These are phyloP conservation scores for Podospora didyma DNA, from an alignment of 495 filamentous ascomycete species.

Conservation along the genomic window DNA sequence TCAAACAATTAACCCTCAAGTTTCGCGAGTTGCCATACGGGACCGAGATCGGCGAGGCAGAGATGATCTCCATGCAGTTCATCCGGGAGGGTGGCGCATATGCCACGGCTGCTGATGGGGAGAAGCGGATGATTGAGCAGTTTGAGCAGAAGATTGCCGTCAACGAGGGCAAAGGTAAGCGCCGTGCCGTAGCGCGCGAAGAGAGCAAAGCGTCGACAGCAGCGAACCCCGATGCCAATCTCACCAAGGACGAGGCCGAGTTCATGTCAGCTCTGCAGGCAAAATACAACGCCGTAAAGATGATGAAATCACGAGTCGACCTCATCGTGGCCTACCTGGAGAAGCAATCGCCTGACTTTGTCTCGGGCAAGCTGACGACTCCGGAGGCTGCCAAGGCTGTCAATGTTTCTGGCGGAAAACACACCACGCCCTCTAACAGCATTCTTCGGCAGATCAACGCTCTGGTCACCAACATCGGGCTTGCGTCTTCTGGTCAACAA, in stretches of 20 bases:
- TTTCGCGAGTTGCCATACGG: conserved; percentile 83
- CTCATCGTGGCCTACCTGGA: conserved; percentile 79
- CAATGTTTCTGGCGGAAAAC: conserved; percentile 35
- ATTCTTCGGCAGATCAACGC: conserved; percentile 65
- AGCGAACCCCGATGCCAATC: conserved; percentile 34
- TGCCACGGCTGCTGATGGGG: conserved; percentile 55
- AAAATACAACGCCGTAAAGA: conserved; percentile 87
- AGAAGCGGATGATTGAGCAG: conserved; percentile 27
- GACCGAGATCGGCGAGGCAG: conserved; percentile 89
- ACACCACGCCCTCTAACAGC: conserved; percentile 55
- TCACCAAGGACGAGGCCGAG: conserved; percentile 80
- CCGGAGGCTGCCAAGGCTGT: conserved; percentile 28
- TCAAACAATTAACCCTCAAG: conserved; percentile 53
- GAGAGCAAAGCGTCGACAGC: conserved; percentile 17
- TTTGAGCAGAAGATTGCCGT: conserved; percentile 34
- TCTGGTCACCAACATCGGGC: conserved; percentile 57
- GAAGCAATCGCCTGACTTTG: conserved; percentile 61
- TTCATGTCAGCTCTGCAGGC: conserved; percentile 64
- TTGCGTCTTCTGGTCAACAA: conserved; percentile 52
- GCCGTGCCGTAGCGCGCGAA: conserved; percentile 30
- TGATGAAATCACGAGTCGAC: conserved; percentile 78
- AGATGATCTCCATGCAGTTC: conserved; percentile 95
- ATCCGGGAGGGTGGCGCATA: conserved; percentile 79
- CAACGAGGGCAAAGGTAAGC: conserved; percentile 45
- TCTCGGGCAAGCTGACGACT: conserved; percentile 36